Conservation (phyloP, 2,329 filamentous ascomycete species). For the Apiospora marii region DNA sequence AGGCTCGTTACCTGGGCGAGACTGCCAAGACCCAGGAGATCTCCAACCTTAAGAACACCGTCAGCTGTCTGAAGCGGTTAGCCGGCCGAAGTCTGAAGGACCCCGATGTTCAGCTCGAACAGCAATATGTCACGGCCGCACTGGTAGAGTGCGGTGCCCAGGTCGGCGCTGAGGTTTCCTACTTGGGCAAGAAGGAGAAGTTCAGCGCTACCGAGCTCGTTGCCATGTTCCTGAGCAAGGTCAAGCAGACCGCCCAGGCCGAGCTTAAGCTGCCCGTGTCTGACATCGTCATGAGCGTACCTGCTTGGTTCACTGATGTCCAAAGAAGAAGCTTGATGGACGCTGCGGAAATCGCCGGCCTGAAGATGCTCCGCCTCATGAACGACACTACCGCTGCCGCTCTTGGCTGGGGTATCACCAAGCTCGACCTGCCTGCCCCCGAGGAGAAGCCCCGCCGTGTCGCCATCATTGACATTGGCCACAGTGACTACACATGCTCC, state of each 20-base stretch:
- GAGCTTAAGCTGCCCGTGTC: slow-evolving; percentile 92
- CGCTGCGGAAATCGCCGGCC: slow-evolving; percentile 89
- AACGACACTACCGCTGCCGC: slow-evolving; percentile 98
- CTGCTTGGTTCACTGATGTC: slow-evolving; percentile 95
- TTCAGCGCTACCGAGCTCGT: slow-evolving; percentile 95
- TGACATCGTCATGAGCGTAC: slow-evolving; percentile 93
- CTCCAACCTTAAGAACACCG: slow-evolving; percentile 99
- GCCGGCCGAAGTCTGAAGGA: slow-evolving; percentile 87
- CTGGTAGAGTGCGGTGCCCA: slow-evolving; percentile 92
- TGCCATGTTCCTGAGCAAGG: slow-evolving; percentile 95
- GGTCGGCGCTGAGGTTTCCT: slow-evolving; percentile 92
- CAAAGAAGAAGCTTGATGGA: slow-evolving; percentile 91
- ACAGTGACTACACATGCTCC: slow-evolving; percentile 94
- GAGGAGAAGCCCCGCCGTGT: slow-evolving; percentile 95
- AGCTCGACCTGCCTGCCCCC: slow-evolving; percentile 82
- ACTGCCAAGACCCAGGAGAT: slow-evolving; percentile 98
- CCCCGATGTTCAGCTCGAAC: slow-evolving; percentile 91
- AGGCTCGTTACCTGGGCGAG: slow-evolving; percentile 93
- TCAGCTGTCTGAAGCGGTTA: slow-evolving; percentile 90
- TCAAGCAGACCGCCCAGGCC: slow-evolving; percentile 84
- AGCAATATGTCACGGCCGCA: slow-evolving; percentile 85
- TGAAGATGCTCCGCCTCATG: slow-evolving; percentile 92
- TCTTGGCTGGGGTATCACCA: slow-evolving; percentile 97
- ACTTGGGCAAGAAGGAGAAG: slow-evolving; percentile 92
- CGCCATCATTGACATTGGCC: slow-evolving; percentile 91